These are phyloP conservation scores for Candida glucosophila DNA, from an alignment of 1,139 yeast species.

Conservation along the genomic window DNA sequence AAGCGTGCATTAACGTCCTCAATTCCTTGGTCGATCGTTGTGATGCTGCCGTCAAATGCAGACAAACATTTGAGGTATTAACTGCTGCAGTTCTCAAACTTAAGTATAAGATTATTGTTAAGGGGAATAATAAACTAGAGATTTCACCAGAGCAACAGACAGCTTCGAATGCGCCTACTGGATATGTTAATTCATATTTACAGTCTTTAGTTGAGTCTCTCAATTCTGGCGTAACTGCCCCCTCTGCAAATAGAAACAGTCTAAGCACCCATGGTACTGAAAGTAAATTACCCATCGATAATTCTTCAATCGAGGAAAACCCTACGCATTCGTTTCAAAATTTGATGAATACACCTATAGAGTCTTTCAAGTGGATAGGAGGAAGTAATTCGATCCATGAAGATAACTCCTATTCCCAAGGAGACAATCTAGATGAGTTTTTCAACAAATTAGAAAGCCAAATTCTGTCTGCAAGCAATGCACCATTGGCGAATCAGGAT, in stretches of 20 bases:
- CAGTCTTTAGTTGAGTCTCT: slow-evolving; percentile 27
- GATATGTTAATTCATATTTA: slow-evolving; percentile 32
- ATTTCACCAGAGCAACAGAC: slow-evolving; percentile 16
- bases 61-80: slow-evolving; percentile 62
- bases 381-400: too few relatives aligned
- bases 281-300: too few relatives aligned
- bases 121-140: slow-evolving; percentile 15
- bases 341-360: too few relatives aligned
- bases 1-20: slow-evolving; percentile 53
- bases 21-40: slow-evolving; percentile 59
- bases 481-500: too few relatives aligned
- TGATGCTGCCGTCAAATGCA: slow-evolving; percentile 70
- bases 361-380: too few relatives aligned
- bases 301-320: too few relatives aligned
- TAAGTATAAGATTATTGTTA: slow-evolving; percentile 39
- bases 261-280: too few relatives aligned
- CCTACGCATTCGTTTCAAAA: too few relatives aligned
- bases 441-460: too few relatives aligned
- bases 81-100: slow-evolving; percentile 65
- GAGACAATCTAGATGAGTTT: too few relatives aligned
- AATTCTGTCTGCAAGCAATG: too few relatives aligned
- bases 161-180: slow-evolving; percentile 19
- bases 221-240: slow-evolving; percentile 3
- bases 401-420: too few relatives aligned
- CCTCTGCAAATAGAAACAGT: background rate